Percentiles rank a stretch among this genome's conserved stretches.
Evolutionary conservation across 1,284 basidiomycete genomes (phyloP).

Genomic region (Schizopora paradoxa): DNA sequence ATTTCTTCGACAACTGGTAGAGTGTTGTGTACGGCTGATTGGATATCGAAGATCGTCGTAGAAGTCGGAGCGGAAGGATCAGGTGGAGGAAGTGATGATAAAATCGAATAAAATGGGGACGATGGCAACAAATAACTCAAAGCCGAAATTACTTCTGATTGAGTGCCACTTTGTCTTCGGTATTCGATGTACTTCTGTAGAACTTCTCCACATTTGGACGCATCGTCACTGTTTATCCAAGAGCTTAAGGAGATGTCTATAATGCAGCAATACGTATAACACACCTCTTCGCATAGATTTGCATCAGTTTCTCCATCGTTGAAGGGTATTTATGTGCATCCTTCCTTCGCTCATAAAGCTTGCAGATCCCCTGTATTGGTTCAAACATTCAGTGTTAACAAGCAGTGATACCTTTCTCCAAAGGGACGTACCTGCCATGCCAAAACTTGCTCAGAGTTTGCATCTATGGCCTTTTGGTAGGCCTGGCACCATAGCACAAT

Average conservation of each 20-base stretch:
- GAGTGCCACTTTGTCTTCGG: constrained; percentile 55
- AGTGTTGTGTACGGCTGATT: constrained; percentile 65
- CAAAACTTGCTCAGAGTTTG: constrained; percentile 58
- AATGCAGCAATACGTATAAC: constrained; percentile 20
- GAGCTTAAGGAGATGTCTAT: background rate
- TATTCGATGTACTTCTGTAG: constrained; percentile 74
- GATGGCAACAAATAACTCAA: constrained; percentile 72
- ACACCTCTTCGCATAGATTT: constrained; percentile 54
- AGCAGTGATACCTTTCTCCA: background rate
- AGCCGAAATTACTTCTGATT: constrained; percentile 55
- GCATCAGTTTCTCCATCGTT: constrained; percentile 46
- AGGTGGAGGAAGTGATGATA: constrained; percentile 66
- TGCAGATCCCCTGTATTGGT: constrained; percentile 55
- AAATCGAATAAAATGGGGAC: constrained; percentile 59
- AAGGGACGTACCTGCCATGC: constrained; percentile 68
- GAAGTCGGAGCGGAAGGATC: constrained; percentile 72
- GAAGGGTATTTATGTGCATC: constrained; percentile 59
- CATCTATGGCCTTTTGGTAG: constrained; percentile 68
- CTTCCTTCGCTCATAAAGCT: constrained; percentile 62
- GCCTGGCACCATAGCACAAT: constrained; percentile 43
- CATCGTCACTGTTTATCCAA: constrained; percentile 55
- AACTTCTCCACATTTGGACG: constrained; percentile 71
- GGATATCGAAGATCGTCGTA: constrained; percentile 49
- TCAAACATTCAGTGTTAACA: background rate
- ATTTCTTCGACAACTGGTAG: constrained; percentile 69